Evolutionary conservation across 441 rosid genomes (phyloP).

Genomic region (Populus trichocarpa): DNA sequence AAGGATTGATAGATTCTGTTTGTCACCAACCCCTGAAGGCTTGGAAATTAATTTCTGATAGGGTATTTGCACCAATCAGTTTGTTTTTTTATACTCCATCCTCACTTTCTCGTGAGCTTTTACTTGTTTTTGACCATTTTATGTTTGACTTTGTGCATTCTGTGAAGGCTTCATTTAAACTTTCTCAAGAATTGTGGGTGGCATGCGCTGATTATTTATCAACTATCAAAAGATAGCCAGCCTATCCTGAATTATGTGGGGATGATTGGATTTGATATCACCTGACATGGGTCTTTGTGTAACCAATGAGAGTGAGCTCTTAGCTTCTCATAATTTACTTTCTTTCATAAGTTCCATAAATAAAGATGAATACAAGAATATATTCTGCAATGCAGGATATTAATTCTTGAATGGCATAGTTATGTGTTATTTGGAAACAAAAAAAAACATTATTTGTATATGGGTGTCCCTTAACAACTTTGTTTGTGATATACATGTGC

Average conservation of each 20-base stretch:
- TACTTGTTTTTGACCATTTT: background rate
- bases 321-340: background rate
- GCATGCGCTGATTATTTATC: background rate
- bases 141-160: background rate
- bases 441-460: background rate
- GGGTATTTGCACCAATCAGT: background rate
- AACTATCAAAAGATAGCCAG: background rate
- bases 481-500: background rate
- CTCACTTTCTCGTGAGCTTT: background rate
- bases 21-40: background rate
- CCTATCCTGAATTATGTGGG: background rate
- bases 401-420: background rate
- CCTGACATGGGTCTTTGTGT: background rate
- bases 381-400: background rate
- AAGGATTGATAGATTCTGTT: too few relatives aligned
- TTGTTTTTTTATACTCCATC: background rate
- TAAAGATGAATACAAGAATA: background rate
- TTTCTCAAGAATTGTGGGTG: background rate
- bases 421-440: background rate
- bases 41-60: too few relatives aligned
- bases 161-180: background rate
- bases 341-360: background rate
- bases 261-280: background rate
- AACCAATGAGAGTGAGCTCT: background rate
- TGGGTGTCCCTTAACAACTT: background rate